Percentiles rank a stretch among this genome's conserved stretches.
Evolutionary conservation across 129 eudicot species (phyloP).

Genomic region (Scalesia atractyloides): DNA sequence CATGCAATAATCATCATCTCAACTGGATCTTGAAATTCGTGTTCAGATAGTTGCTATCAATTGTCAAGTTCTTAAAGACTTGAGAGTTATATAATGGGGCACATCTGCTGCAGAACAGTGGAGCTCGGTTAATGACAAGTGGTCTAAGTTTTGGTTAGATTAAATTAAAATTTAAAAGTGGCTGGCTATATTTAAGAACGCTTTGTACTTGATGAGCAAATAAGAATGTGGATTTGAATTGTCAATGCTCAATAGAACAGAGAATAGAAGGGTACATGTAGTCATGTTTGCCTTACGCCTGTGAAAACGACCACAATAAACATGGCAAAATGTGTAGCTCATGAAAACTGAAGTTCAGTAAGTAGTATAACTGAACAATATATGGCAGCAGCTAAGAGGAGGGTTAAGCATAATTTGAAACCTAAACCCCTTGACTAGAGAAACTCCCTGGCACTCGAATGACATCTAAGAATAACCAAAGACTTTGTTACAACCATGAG

Average conservation of each 20-base stretch:
- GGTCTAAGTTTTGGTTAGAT: neutral
- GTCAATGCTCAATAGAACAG: conserved; percentile 12
- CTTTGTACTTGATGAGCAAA: neutral
- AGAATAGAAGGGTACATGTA: neutral
- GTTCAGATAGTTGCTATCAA: neutral
- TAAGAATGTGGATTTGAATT: conserved; percentile 1
- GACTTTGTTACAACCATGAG: neutral
- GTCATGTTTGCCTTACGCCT: no score
- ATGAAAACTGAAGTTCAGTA: conserved; percentile 16
- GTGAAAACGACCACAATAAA: conserved; percentile 1
- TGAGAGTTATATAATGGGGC: neutral
- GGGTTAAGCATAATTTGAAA: neutral
- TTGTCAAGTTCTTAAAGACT: neutral
- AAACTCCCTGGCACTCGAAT: neutral
- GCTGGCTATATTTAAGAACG: neutral
- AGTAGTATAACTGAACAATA: neutral
- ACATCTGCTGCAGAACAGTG: conserved; percentile 8
- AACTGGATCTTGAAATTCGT: conserved; percentile 6
- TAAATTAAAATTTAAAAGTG: neutral
- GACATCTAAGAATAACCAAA: neutral
- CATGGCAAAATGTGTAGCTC: conserved; percentile 2
- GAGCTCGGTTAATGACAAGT: neutral
- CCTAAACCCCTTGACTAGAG: conserved; percentile 15
- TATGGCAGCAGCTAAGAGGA: no score
- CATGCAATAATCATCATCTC: neutral